phyloP scores from a whole-genome alignment of 257 asterid genomes.

The Echites panduratus region DNA sequence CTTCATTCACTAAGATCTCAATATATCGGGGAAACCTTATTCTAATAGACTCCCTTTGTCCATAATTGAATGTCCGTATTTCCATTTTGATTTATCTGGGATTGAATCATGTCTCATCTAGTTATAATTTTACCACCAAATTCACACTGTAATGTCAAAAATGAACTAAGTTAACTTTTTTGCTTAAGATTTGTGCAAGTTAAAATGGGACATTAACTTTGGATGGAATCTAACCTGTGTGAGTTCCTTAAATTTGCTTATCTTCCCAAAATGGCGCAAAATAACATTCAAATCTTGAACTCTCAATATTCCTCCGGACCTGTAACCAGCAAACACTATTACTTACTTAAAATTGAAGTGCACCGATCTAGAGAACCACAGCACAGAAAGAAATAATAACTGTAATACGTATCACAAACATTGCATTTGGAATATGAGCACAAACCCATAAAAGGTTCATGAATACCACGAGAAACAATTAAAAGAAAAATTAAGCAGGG shows the following conservation, averaged over 20 bases:
- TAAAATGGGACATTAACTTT: too few relatives aligned
- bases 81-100: too few relatives aligned
- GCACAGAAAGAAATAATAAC: not conserved
- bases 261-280: conserved; percentile 76
- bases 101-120: too few relatives aligned
- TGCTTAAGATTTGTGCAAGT: too few relatives aligned
- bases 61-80: too few relatives aligned
- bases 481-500: too few relatives aligned
- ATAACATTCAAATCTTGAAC: conserved; percentile 71
- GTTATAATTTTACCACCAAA: too few relatives aligned
- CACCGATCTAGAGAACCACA: not conserved
- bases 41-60: too few relatives aligned
- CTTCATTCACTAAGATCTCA: not conserved
- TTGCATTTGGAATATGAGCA: not conserved
- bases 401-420: not conserved
- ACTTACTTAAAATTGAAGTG: not conserved
- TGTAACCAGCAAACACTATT: conserved; percentile 24
- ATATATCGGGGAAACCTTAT: not conserved
- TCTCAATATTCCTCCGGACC: conserved; percentile 64
- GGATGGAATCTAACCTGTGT: conserved; percentile 67
- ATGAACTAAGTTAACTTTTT: too few relatives aligned
- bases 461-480: not conserved
- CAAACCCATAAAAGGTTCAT: not conserved
- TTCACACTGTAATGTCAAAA: too few relatives aligned
- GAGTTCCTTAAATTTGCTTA: conserved; percentile 65